phyloP scores from a whole-genome alignment of 1,139 yeast species.

The Saccharomyces pastorianus region DNA sequence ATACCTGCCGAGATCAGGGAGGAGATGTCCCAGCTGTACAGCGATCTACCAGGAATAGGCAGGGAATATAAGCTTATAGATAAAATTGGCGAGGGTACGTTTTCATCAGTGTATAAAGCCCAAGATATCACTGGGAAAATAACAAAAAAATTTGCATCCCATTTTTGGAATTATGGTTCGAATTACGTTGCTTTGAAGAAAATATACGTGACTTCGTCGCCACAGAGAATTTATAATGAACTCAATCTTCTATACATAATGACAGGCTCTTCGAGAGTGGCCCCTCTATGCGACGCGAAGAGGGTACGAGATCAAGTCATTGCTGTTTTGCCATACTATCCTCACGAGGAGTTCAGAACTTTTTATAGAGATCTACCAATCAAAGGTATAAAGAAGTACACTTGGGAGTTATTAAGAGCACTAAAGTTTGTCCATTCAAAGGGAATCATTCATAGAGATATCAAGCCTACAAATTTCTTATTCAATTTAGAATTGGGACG shows the following conservation, averaged over 20 bases:
- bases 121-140: conserved; percentile 41
- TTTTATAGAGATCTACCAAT: conserved; percentile 75
- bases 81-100: conserved; percentile 93
- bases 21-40: conserved; percentile 59
- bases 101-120: conserved; percentile 85
- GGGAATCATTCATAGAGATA: conserved; percentile 78
- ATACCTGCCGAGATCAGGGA: conserved; percentile 40
- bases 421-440: conserved; percentile 67
- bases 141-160: conserved; percentile 21
- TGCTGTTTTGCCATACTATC: conserved; percentile 85
- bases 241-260: conserved; percentile 64
- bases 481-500: conserved; percentile 67
- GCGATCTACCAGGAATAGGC: conserved; percentile 54
- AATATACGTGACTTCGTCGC: conserved; percentile 92
- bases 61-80: conserved; percentile 60
- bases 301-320: conserved; percentile 85
- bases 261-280: conserved; percentile 64
- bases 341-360: conserved; percentile 84
- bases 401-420: conserved; percentile 71
- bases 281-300: conserved; percentile 82
- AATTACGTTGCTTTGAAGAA: conserved; percentile 84
- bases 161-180: conserved; percentile 33
- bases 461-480: conserved; percentile 82
- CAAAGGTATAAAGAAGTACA: conserved; percentile 70
- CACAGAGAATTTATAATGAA: conserved; percentile 82